Base-by-base conservation (phyloP, 2,329 filamentous ascomycete genomes). In the Fusarium albosuccineum region DNA sequence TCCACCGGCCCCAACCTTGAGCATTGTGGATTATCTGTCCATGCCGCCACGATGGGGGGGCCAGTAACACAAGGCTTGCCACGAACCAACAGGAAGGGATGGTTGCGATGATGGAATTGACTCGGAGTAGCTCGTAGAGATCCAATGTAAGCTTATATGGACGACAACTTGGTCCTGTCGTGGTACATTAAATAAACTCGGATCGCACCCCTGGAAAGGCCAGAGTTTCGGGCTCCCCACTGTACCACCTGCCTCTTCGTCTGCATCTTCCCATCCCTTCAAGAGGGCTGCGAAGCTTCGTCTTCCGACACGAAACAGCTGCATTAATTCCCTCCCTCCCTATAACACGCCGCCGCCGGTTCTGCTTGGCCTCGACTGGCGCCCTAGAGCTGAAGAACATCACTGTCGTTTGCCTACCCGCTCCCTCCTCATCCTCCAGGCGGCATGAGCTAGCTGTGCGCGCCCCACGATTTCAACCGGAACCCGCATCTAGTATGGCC, bases 381-480 rank as follows among this genome's bases (percentile, higher is more conserved):
- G n/a, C n/a, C 17, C 46, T 37, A 27, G 37, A 41, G 22, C 46
- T 36, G 26, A 22, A 22, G 22, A 22, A 33, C 30, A 9, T 9
- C 30, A 9, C 30, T 33, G 30, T 33, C 30, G 30, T 9, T 33
- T 11, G 9, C 9, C 30, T 41, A 42, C 41, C 52, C 48, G 30
- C 39, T 44, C 30, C 53, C 62, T 17, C 62, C 17, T 29, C 40
- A 66, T 66, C 51, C 56, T 62, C 49, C 42, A 52, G 56, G 45
- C 65, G 66, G 66, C 66, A 68, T 63, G 66, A 63, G 66, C 66
- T 68, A 68, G 66, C 63, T 68, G 55, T 54, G 53, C 49, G 44
- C 52, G 63, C 66, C 66, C 66, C 66, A 68, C 66, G 62, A 68
- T 30, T 54, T 36, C 46, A 68, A 65, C 53, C 53, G 42, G 61